Base-by-base conservation (phyloP, 495 filamentous ascomycete genomes). In the Aspergillus olivimuriae region DNA sequence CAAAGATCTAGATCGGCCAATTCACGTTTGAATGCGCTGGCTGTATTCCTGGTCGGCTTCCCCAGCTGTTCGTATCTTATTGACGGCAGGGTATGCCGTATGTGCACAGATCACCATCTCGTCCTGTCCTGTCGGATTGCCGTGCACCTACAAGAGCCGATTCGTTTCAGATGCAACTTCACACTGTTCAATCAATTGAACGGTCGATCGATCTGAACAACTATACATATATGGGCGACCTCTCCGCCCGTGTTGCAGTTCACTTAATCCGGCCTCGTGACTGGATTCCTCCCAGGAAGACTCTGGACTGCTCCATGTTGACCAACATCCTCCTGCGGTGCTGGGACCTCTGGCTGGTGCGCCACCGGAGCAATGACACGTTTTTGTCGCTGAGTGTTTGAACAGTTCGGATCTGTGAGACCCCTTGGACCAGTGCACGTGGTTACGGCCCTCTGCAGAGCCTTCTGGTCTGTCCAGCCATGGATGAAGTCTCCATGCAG, bases 401-500 rank as follows among this genome's bases (percentile, higher is more conserved):
- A 52, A 35, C 56, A 60, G 8, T 39, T 11, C 1, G 47, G 47
- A 34, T 36, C 21, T 10, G 22, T 17, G 23, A 54, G 12, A 7
- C 47, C 47, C 4, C 39, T 15, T 12, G 34, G 19, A 2, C 53
- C 46, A 1, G 53, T 53, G 24, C 56, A 60, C 14, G 53, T 60
- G 12, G 32, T 33, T 43, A 56, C 21, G 1, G 39, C 47, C 11
- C 26, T 23, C 21, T 44, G 42, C 16, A 56, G 44, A n/a, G 52
- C 51, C 12, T 17, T 19, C 16, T 47, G 51, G 34, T 55, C 49
- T 10, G 44, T 50, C 56, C 56, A 54, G 30, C 53, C 53, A 22
- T 52, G 50, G 22, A 59, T 40, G 17, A 61, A 59, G 14, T 61
- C 55, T 7, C 50, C 61, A 16, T 64, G 61, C 41, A 59, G 37